Evolutionary conservation across 2,329 filamentous ascomycete species (phyloP), one percentile per base, ranked within the genome.

Genomic region (Rhinocladiella similis): DNA sequence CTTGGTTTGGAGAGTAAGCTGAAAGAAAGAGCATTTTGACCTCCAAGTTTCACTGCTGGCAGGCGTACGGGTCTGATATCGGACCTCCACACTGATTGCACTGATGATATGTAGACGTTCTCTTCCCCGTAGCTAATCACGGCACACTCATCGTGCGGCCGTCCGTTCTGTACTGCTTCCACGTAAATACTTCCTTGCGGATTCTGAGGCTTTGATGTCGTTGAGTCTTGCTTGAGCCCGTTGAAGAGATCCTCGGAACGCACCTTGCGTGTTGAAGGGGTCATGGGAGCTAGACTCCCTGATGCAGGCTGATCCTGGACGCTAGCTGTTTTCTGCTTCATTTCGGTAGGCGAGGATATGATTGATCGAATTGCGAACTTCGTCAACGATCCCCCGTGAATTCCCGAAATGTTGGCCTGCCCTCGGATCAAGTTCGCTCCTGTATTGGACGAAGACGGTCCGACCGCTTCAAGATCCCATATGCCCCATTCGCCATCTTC

Each of bases 401-500:
- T 70, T 18, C 72, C 74, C 39, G 73, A 69, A 3, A 73, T 65
- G 47, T 61, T 74, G 9, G 68, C 62, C 60, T 75, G 71, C 33
- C 69, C 69, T 48, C 70, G 69, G 41, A 74, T 64, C 18, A 73
- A 72, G 14, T 71, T 73, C 56, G 74, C 72, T 4, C 66, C 64
- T 35, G 66, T 68, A 14, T 71, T 45, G 14, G 50, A 51, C 18
- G 63, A 57, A 2, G 49, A 73, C 3, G 75, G 75, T 3, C 75
- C 75, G 18, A 73, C 70, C 25, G 72, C 72, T 65, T 79, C 76
- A 20, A 77, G 65, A 68, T 79, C 75, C 76, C 76, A 79, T 12
- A 79, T 70, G 14, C 77, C 77, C 75, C 76, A 79, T 66, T 77
- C 73, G 2, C 76, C 75, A 63, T 78, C 74, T 5, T 72, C 72